phyloP scores from a whole-genome alignment of 345 rosid species.

The Pugionium dolabratum region DNA sequence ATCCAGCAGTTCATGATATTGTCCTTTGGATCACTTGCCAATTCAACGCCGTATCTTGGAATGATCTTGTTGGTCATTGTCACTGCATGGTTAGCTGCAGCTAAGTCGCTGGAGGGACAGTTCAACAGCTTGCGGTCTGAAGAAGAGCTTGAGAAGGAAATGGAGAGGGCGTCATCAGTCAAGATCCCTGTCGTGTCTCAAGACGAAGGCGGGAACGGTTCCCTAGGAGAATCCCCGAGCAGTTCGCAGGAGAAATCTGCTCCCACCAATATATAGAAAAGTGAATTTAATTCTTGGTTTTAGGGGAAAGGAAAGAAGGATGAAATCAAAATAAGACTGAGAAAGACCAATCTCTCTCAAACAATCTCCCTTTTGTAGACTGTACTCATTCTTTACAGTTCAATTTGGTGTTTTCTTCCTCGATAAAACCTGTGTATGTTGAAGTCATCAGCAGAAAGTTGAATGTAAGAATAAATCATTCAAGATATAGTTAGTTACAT shows the following conservation, averaged over 20 bases:
- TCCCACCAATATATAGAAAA: conserved; percentile 32
- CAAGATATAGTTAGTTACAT: no score
- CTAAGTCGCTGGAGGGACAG: conserved; percentile 80
- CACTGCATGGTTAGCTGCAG: conserved; percentile 81
- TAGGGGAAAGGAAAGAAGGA: conserved; percentile 2
- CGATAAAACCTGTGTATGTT: no score
- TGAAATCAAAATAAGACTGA: conserved; percentile 26
- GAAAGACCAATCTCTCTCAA: conserved; percentile 20
- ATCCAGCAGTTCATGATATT: conserved; percentile 98
- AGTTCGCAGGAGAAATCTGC: conserved; percentile 31
- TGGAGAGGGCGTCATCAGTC: conserved; percentile 73
- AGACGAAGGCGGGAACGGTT: conserved; percentile 53
- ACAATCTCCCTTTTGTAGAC: conserved; percentile 19
- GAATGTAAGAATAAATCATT: no score
- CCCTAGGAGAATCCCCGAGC: conserved; percentile 31
- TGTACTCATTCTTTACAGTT: conserved; percentile 20
- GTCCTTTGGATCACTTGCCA: conserved; percentile 88
- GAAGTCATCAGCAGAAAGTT: no score
- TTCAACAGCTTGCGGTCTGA: conserved; percentile 70
- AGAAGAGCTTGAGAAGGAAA: conserved; percentile 94
- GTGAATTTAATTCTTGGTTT: not conserved
- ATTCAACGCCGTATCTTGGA: conserved; percentile 92
- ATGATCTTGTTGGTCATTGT: conserved; percentile 75
- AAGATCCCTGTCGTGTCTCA: conserved; percentile 68
- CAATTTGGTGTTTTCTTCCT: not conserved